Base-by-base conservation (phyloP, 2,329 filamentous ascomycete species). In the Cladorrhinum sp. region DNA sequence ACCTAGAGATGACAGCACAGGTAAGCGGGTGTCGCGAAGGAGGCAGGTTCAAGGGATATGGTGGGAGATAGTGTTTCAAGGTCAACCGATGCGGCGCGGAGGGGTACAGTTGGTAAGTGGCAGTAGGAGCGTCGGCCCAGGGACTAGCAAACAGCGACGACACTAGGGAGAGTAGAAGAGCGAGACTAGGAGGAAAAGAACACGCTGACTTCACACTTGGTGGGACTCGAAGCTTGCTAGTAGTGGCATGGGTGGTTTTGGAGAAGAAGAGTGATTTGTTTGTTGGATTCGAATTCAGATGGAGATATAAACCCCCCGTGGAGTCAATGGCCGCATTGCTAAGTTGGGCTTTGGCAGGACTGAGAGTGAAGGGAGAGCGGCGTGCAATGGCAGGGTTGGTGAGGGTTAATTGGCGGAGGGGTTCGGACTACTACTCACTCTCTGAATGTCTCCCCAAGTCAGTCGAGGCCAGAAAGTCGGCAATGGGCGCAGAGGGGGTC, bases 321-420 rank as follows among this genome's bases (percentile, higher is more conserved):
- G 41, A 22, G 41, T 45, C 41, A 45, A 18, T 45, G 41, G 41
- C 8, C 20, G 32, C 55, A 60, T 63, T 59, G 49, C 41, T 32
- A 23, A 18, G n/a, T 16, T 45, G 41, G 36, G 7, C 16, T 18
- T 22, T 12, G 16, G 41, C 18, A 45, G 38, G 38, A 32, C 9
- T 27, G 41, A 48, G 53, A 59, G 48, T 27, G 52, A 55, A 50
- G 27, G 20, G 12, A 32, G 36, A 48, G 55, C 3, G 24, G 50
- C 36, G 56, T 3, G 55, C 52, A 50, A 38, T 55, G 53, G 62
- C 58, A 61, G 58, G 60, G 61, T 59, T 58, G 61, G 55, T 64
- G 56, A 59, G 62, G 62, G 60, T 51, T 58, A 64, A 65, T 65
- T 58, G 58, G 58, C 64, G 58, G 62, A 64, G 60, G 64, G 64